These are phyloP conservation scores for Trichoderma reesei DNA, from an alignment of 495 filamentous ascomycete genomes.

Conservation along the genomic window DNA sequence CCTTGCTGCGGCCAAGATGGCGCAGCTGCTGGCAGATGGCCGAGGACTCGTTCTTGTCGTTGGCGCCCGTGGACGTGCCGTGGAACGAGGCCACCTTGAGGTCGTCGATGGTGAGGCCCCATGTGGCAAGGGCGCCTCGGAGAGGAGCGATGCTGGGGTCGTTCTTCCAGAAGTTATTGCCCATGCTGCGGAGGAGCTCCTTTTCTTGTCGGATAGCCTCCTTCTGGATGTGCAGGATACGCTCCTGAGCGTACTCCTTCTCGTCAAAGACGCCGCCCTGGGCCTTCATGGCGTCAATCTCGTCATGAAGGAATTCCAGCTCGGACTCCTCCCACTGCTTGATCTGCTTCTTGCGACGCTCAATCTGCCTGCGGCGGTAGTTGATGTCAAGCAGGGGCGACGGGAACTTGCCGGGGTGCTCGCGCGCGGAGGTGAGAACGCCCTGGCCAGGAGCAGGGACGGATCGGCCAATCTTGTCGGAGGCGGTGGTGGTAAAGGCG, in stretches of 20 bases:
- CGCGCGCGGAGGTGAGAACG: conserved; percentile 93
- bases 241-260: conserved; percentile 74
- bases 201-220: conserved; percentile 85
- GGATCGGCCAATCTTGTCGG: conserved; percentile 96
- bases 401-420: conserved; percentile 81
- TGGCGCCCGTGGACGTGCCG: conserved; percentile 94
- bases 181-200: conserved; percentile 80
- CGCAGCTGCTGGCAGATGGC: conserved; percentile 94
- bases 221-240: conserved; percentile 75
- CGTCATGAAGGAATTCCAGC: conserved; percentile 82
- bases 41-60: conserved; percentile 99
- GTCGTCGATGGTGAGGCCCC: conserved; percentile 97
- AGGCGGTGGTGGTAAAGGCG: conserved; percentile 91
- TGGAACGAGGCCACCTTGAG: conserved; percentile 95
- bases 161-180: conserved; percentile 97
- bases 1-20: conserved; percentile 90
- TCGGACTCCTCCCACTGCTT: conserved; percentile 94
- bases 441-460: conserved; percentile 94
- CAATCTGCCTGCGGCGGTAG: conserved; percentile 89
- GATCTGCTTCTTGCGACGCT: conserved; percentile 83
- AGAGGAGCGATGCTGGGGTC: conserved; percentile 89
- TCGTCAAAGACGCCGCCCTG: conserved; percentile 63
- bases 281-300: conserved; percentile 82
- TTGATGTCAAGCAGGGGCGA: conserved; percentile 94
- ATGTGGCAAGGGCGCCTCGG: conserved; percentile 88